A percentile compares a stretch with the other conserved stretches of the same genome.
Evolutionary conservation across 805 yeast genomes (phyloP).

Genomic region (Cyberlindnera lachancei): DNA sequence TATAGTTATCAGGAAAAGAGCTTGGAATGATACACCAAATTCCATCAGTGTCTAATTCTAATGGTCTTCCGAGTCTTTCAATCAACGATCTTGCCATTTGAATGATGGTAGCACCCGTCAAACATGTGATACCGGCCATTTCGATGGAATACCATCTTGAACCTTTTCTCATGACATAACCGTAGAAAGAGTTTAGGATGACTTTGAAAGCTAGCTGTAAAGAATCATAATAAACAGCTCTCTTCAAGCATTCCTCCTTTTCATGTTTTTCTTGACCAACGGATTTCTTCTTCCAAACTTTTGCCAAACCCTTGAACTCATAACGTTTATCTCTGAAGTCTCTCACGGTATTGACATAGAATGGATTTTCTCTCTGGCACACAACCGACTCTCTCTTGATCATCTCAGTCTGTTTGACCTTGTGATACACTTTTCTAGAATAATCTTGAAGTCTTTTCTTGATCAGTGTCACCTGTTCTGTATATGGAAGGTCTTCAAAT

Average conservation of each 20-base stretch:
- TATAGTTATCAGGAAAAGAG: slow-evolving; percentile 86
- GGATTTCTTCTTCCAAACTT: slow-evolving; percentile 85
- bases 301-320: slow-evolving; percentile 88
- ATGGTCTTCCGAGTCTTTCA: slow-evolving; percentile 88
- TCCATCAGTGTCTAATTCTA: slow-evolving; percentile 98
- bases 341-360: slow-evolving; percentile 90
- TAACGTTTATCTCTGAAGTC: slow-evolving; percentile 93
- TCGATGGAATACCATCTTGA: slow-evolving; percentile 99
- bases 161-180: slow-evolving; percentile 98
- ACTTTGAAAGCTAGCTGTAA: slow-evolving; percentile 95
- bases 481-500: slow-evolving; percentile 68
- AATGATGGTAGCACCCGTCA: slow-evolving; percentile 96
- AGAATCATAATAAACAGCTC: slow-evolving; percentile 91
- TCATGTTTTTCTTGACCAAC: slow-evolving; percentile 47
- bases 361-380: slow-evolving; percentile 96
- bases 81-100: slow-evolving; percentile 93
- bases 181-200: slow-evolving; percentile 92
- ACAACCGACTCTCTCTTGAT: slow-evolving; percentile 88
- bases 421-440: slow-evolving; percentile 77
- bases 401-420: slow-evolving; percentile 73
- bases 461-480: slow-evolving; percentile 70
- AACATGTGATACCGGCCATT: slow-evolving; percentile 98
- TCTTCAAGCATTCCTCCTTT: slow-evolving; percentile 86
- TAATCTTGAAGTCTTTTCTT: slow-evolving; percentile 78
- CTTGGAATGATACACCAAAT: slow-evolving; percentile 97